Base-by-base conservation (phyloP, 257 asterid genomes). In the Phtheirospermum japonicum region DNA sequence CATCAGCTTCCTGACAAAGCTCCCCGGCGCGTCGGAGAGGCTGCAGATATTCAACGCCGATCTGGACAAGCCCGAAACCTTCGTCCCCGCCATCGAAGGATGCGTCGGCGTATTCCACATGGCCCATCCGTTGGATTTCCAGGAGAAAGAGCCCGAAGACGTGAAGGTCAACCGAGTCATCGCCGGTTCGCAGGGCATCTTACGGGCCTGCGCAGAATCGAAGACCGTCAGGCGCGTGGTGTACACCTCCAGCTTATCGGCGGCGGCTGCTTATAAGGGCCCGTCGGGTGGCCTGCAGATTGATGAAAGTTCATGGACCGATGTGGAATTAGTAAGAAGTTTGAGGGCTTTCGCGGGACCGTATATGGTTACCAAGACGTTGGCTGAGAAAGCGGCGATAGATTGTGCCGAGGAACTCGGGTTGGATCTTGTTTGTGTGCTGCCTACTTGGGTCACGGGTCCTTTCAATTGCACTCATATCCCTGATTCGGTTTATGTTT, bases 51-150 rank as follows among this genome's bases (percentile, higher is more conserved):
- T 51, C 57, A 51, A 51, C 33, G 57, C 57, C 17, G 57, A 51
- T n/a, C 57, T 51, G 32, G 57, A 51, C 33, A 20, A 51, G 33
- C 57, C 57, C 0, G 80, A 72, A 9, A 70, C 67, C 51, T 88
- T 88, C 34, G 51, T 39, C 0, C 63, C 77, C 2, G 80, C 94
- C 58, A 62, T 88, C 0, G 71, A 78, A 40, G 96, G 90, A 4
- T 88, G 95, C 78, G 3, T 23, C 61, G 90, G 95, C 1, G 84
- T 85, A 6, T 88, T 85, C 71, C 96, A 88, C 75, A 73, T 65
- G 63, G 95, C 93, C 18, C 96, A 88, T 54, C 95, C 96, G 0
- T 50, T 85, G 1, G 87, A 85, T 54, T 72, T 79, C 20, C 79
- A 55, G 6, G 81, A 68, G 63, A 75, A 66, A 20, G 93, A 83